phyloP scores from a whole-genome alignment of 1,284 basidiomycete species.

The Phellinidium pouzarii region DNA sequence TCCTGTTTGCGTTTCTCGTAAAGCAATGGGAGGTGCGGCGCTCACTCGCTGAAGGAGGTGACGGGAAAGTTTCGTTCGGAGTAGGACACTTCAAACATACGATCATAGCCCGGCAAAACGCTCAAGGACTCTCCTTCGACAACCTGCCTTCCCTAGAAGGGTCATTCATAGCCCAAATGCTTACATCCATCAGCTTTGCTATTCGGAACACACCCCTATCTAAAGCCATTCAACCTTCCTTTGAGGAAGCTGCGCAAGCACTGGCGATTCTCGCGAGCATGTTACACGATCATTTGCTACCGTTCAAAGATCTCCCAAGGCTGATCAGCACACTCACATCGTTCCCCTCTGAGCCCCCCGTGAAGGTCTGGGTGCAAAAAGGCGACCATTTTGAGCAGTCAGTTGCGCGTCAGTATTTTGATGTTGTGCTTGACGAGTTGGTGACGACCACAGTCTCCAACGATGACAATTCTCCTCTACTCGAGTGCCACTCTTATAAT shows the following conservation, averaged over 20 bases:
- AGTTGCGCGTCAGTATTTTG: conserved; percentile 51
- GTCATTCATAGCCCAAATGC: not conserved
- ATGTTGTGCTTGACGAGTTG: conserved; percentile 45
- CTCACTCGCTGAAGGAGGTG: conserved; percentile 1
- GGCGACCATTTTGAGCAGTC: conserved; percentile 29
- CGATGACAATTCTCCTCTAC: conserved; percentile 23
- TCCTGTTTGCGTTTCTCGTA: conserved; percentile 59
- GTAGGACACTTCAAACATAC: not conserved
- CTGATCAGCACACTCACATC: conserved; percentile 44
- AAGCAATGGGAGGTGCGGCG: conserved; percentile 50
- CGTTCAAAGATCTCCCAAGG: conserved; percentile 35
- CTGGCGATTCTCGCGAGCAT: conserved; percentile 50
- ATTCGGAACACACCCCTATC: conserved; percentile 1
- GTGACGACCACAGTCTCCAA: conserved; percentile 24
- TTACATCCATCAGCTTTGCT: conserved; percentile 2
- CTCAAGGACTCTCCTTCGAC: not conserved
- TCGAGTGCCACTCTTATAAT: conserved; percentile 49
- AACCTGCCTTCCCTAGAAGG: not conserved
- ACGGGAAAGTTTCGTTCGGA: not conserved
- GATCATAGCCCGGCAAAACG: not conserved
- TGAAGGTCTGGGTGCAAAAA: conserved; percentile 38
- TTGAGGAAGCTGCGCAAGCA: conserved; percentile 41
- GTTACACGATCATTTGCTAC: conserved; percentile 43
- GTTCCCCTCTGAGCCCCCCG: conserved; percentile 37
- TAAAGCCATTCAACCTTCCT: conserved; percentile 12